Base-by-base conservation (phyloP, 108 stramenopile genomes). In the Cyclotella choctawhatcheeana region DNA sequence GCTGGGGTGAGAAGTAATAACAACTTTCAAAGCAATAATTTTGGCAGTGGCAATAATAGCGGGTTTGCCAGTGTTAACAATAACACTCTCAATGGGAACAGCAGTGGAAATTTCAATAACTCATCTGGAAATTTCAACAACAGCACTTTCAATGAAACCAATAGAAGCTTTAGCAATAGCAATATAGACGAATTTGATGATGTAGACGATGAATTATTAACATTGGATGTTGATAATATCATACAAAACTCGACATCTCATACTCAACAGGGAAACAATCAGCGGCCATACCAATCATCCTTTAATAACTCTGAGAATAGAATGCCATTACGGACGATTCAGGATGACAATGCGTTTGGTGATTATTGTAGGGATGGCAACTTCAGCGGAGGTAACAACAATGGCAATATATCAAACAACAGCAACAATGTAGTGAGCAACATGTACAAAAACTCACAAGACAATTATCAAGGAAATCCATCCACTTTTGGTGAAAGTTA, bases 151-250 rank as follows among this genome's bases (percentile, higher is more conserved):
- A 67, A 37, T 24, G 2, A 3, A 33, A 16, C 7, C 50, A 67
- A n/a, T 32, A 24, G 5, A 7, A 62, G 6, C 16, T 58, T 17
- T 16, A 5, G 6, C 59, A 64, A 47, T 21, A 45, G 29, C 14
- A 16, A 32, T 21, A 25, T 35, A 20, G 76, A 76, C 18, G 76
- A 76, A 64, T 69, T 64, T 54, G 52, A 69, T 30, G 59, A 35
- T 16, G 62, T 52, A 29, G 76, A 76, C 51, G 68, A 76, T 26
- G 76, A 76, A 56, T 48, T 76, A 30, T 52, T 68, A 16, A 61
- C 76, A 56, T 76, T 76, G 68, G 76, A 76, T 64, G 76, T 76
- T 32, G 76, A 76, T 47, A 63, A 52, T 29, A 76, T 76, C 32
- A 68, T 76, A 31, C 29, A 31, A 8, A 56, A 31, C 3, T 56